Conservation (phyloP, 306 rosid species). For the Quercus mongolica region DNA sequence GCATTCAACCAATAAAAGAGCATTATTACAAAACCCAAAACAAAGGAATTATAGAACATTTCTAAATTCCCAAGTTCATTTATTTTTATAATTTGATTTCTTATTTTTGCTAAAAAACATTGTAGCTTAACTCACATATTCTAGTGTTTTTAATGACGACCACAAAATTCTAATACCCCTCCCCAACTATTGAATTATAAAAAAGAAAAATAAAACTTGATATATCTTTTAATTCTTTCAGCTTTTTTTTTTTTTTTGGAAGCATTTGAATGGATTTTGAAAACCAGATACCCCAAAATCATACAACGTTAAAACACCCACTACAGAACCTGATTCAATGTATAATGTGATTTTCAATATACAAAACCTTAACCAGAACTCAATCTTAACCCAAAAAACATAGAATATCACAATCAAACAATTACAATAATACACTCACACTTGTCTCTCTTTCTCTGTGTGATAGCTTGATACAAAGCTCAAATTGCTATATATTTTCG, state of each 20-base stretch:
- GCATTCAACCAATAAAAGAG: background rate
- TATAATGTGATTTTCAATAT: background rate
- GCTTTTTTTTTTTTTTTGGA: no score
- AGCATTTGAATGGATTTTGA: no score
- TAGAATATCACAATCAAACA: background rate
- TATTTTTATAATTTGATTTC: background rate
- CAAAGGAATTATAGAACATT: background rate
- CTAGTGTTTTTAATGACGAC: no score
- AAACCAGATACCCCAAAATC: background rate
- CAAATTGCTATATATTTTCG: no score
- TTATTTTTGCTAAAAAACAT: background rate
- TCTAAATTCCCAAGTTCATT: background rate
- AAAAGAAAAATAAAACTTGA: no score
- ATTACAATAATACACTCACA: background rate
- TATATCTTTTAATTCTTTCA: no score
- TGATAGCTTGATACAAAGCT: background rate
- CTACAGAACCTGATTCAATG: background rate
- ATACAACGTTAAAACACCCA: background rate
- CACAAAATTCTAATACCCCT: no score
- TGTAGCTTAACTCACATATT: background rate
- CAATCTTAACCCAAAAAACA: background rate
- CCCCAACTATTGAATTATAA: no score
- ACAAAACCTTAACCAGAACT: background rate
- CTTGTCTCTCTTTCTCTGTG: background rate
- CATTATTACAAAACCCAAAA: background rate